A percentile compares a stretch with the other conserved stretches of the same genome.
Conservation (phyloP, 169 alveolate genomes). For the Babesia gibsoni region DNA sequence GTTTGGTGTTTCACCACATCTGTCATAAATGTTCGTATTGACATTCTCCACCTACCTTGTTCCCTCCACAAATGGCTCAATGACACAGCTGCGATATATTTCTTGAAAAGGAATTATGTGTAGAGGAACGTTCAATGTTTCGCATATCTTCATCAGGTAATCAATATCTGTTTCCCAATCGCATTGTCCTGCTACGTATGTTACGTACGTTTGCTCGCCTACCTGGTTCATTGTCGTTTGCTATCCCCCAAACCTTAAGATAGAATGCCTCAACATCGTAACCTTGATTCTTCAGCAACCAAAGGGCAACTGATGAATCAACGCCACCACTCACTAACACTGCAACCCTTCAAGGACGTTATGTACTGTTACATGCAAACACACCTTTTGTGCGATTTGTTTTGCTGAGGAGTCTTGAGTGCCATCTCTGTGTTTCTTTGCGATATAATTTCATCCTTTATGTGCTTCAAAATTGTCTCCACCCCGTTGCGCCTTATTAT, state of each 20-base stretch:
- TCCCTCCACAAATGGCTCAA: slow-evolving; percentile 42
- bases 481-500: slow-evolving; percentile 31
- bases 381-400: neutral
- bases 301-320: slow-evolving; percentile 72
- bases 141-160: slow-evolving; percentile 46
- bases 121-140: slow-evolving; percentile 47
- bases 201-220: neutral
- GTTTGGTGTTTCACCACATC: slow-evolving; percentile 71
- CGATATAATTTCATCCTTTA: slow-evolving; percentile 12
- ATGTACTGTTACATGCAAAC: neutral
- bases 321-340: slow-evolving; percentile 75
- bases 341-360: slow-evolving; percentile 42
- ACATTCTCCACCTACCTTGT: slow-evolving; percentile 20
- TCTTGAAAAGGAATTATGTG: slow-evolving; percentile 71
- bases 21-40: neutral
- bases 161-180: slow-evolving; percentile 60
- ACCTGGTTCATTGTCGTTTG: slow-evolving; percentile 24
- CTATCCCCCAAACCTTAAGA: slow-evolving; percentile 58
- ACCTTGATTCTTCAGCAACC: slow-evolving; percentile 67
- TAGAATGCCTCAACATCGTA: slow-evolving; percentile 66
- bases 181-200: slow-evolving; percentile 29
- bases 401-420: neutral
- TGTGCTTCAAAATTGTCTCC: slow-evolving; percentile 41
- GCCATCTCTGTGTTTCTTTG: neutral
- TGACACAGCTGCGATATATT: slow-evolving; percentile 55